Evolutionary conservation across 1,284 basidiomycete species (phyloP), one percentile per base, ranked within the genome.

Genomic region (Prillingera fragicola): DNA sequence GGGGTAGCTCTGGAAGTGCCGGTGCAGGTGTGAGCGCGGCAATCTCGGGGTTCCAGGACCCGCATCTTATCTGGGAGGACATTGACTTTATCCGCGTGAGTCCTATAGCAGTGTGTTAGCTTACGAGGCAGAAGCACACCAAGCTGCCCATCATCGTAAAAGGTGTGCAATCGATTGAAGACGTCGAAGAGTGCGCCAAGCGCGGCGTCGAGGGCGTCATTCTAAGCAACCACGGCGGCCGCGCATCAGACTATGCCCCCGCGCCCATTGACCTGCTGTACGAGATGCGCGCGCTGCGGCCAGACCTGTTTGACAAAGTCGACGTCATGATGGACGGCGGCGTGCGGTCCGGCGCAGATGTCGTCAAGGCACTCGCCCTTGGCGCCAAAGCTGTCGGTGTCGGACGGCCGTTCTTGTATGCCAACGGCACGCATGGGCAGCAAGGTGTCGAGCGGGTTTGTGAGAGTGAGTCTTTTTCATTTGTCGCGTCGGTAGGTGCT

Each of bases 281-380:
- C 53, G 73, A 75, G 56, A 60, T 77, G 23, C 69, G 74, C 18
- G 62, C 69, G 33, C 68, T 65, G 32, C 62, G 68, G 8, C 77
- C 77, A 2, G 72, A 74, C 38, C 56, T 77, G 12, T 73, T 78
- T 40, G 54, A 70, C 19, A 70, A 73, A 56, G 53, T 76, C 44
- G 77, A 80, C 39, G 66, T 80, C 25, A 77, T 74, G 55, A 62
- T 78, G 31, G 78, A 80, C 47, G 77, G 78, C 3, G 78, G 78
- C 13, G 72, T 78, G 22, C 63, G 75, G 28, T 57, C 74, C 2
- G 78, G 77, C 15, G 74, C 75, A 0, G 75, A 77, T 44, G 75
- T 79, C n/a, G 68, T 79, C 47, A 79, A 79, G 59, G 77, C 77
- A 3, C 59, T 80, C 2, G 75, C 74, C 8, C 60, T 80, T 10